Evolutionary conservation across 1,139 yeast genomes (phyloP).

Genomic region (Kazachstania sp.): DNA sequence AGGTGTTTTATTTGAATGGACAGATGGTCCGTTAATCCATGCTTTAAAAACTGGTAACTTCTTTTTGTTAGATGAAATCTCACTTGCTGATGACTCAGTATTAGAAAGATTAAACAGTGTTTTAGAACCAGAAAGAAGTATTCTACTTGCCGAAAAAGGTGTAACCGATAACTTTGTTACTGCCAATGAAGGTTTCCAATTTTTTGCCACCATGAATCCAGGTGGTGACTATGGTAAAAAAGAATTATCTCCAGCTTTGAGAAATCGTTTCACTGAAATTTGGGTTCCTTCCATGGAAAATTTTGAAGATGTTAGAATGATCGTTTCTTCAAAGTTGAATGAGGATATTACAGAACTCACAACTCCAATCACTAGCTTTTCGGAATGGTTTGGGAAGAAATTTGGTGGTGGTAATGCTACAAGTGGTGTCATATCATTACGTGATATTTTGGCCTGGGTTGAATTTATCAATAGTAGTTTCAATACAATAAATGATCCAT

Average conservation of each 20-base stretch:
- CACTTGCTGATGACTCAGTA: slow-evolving; percentile 96
- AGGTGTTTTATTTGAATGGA: slow-evolving; percentile 80
- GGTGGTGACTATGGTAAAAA: slow-evolving; percentile 99
- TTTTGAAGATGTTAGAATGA: slow-evolving; percentile 69
- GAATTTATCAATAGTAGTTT: slow-evolving; percentile 55
- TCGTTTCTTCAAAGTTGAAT: slow-evolving; percentile 51
- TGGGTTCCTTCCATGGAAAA: slow-evolving; percentile 99
- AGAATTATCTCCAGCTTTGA: slow-evolving; percentile 91
- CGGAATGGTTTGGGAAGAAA: slow-evolving; percentile 70
- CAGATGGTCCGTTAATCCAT: slow-evolving; percentile 82
- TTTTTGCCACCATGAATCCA: slow-evolving; percentile 98
- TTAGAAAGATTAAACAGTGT: slow-evolving; percentile 91
- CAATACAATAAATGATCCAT: slow-evolving; percentile 24
- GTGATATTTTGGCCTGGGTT: slow-evolving; percentile 93
- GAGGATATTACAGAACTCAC: slow-evolving; percentile 34
- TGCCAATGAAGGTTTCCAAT: slow-evolving; percentile 67
- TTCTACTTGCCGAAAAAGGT: slow-evolving; percentile 86
- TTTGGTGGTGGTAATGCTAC: slow-evolving; percentile 69
- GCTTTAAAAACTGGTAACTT: slow-evolving; percentile 73
- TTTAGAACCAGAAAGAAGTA: slow-evolving; percentile 82
- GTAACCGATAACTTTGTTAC: slow-evolving; percentile 57
- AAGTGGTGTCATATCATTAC: slow-evolving; percentile 76
- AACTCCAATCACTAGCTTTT: slow-evolving; percentile 56
- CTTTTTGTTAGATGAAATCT: slow-evolving; percentile 88
- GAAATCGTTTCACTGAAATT: slow-evolving; percentile 95